Evolutionary conservation across 495 filamentous ascomycete species (phyloP).

Genomic region (Opeltia flavorubescens): DNA sequence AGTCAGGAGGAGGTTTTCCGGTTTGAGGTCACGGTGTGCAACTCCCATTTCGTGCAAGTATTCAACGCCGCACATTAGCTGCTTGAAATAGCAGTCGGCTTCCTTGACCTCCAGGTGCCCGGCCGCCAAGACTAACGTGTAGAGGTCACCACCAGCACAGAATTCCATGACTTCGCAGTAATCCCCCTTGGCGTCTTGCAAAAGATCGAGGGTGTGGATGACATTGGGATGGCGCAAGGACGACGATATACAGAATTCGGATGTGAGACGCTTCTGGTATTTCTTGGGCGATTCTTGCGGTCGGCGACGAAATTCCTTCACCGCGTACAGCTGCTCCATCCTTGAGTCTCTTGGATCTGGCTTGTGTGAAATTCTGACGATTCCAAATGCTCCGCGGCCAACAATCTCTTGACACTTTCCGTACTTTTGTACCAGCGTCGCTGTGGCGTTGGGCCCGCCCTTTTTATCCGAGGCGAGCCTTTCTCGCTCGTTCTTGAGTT

Average conservation of each 20-base stretch:
- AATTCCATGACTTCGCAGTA: constrained; percentile 99
- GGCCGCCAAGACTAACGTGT: constrained; percentile 82
- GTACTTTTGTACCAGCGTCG: constrained; percentile 86
- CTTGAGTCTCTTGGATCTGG: constrained; percentile 65
- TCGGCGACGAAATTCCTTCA: constrained; percentile 93
- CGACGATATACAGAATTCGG: constrained; percentile 97
- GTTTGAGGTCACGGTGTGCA: constrained; percentile 92
- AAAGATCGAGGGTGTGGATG: constrained; percentile 90
- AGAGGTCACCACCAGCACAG: constrained; percentile 91
- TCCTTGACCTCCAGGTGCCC: constrained; percentile 87
- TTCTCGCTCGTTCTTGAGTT: constrained; percentile 77
- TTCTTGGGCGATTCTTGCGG: constrained; percentile 91
- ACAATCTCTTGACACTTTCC: constrained; percentile 98
- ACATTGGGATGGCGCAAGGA: constrained; percentile 94
- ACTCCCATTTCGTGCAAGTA: constrained; percentile 99
- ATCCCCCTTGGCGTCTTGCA: constrained; percentile 92
- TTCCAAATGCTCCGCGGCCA: constrained; percentile 93
- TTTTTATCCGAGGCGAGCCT: constrained; percentile 62
- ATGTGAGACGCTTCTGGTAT: constrained; percentile 95
- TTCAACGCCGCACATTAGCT: constrained; percentile 97
- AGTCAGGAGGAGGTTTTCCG: constrained; percentile 90
- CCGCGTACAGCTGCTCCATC: constrained; percentile 83
- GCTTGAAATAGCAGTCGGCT: constrained; percentile 98
- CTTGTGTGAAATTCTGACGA: constrained; percentile 98
- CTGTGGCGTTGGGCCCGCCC: constrained; percentile 59